Conservation (phyloP, 1,284 basidiomycete species). For the Leccinum griseonigrum region DNA sequence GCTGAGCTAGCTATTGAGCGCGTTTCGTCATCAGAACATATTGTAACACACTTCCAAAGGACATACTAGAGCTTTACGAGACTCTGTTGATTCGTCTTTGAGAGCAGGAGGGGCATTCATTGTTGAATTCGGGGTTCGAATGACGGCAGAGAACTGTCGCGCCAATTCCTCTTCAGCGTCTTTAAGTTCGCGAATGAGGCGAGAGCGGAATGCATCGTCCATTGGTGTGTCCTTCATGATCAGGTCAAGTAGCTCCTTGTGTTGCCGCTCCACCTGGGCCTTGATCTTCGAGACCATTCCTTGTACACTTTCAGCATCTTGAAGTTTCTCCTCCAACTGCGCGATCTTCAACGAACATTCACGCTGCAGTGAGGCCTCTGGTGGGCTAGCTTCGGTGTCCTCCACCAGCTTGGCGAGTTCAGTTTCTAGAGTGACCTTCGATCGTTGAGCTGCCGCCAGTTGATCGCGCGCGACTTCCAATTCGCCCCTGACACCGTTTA, state of each 20-base stretch:
- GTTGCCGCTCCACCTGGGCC: slow-evolving; percentile 64
- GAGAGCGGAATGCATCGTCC: slow-evolving; percentile 62
- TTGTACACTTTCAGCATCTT: slow-evolving; percentile 52
- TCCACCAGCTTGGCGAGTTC: slow-evolving; percentile 69
- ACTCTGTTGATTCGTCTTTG: slow-evolving; percentile 68
- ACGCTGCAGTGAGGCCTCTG: slow-evolving; percentile 49
- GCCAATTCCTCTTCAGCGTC: slow-evolving; percentile 61
- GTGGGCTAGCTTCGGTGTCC: slow-evolving; percentile 45
- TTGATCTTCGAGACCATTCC: slow-evolving; percentile 54
- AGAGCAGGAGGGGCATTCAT: slow-evolving; percentile 51
- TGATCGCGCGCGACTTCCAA: slow-evolving; percentile 53
- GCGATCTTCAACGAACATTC: slow-evolving; percentile 67
- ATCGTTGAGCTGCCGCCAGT: slow-evolving; percentile 49
- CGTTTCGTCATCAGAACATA: slow-evolving; percentile 3
- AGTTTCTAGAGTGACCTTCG: slow-evolving; percentile 66
- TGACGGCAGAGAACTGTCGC: slow-evolving; percentile 46
- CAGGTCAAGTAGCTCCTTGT: slow-evolving; percentile 65
- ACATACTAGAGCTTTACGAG: slow-evolving; percentile 66
- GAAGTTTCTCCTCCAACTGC: slow-evolving; percentile 63
- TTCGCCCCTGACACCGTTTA: slow-evolving; percentile 53
- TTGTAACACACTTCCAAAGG: background rate
- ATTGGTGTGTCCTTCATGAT: slow-evolving; percentile 56
- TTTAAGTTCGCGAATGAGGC: slow-evolving; percentile 69
- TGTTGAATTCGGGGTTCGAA: slow-evolving; percentile 36
- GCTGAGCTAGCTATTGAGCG: slow-evolving; percentile 55